A percentile compares a stretch with the other conserved stretches of the same genome.
These are phyloP conservation scores for Barbarea vulgaris DNA, from an alignment of 345 rosid species.

Conservation along the genomic window DNA sequence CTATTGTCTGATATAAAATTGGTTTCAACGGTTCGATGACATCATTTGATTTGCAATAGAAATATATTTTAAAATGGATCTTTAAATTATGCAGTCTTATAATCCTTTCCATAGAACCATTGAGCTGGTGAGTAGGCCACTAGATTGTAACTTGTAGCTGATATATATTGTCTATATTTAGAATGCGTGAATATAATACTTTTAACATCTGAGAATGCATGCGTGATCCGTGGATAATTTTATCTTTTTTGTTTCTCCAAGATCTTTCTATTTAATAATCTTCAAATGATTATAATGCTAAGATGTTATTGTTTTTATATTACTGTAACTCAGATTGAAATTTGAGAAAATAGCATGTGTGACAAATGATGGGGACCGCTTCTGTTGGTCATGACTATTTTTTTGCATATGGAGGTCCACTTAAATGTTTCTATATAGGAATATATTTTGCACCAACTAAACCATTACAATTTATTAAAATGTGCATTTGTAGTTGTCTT, in stretches of 20 bases:
- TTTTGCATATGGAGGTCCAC: not conserved
- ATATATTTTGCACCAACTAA: not conserved
- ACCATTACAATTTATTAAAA: not conserved
- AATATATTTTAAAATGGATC: not conserved
- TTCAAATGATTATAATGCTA: conserved; percentile 2
- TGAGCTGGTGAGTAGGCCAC: conserved; percentile 8
- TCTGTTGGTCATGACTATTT: not conserved
- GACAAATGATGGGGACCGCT: conserved; percentile 5
- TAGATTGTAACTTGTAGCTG: not conserved
- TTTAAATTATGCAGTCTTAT: not conserved
- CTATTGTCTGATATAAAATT: not conserved
- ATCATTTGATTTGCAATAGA: not conserved
- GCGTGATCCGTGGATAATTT: not conserved
- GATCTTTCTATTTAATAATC: not conserved
- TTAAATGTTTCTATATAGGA: not conserved
- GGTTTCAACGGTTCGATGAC: not conserved
- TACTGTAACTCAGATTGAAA: not conserved
- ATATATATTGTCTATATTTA: not conserved
- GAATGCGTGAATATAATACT: not conserved
- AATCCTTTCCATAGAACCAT: not conserved
- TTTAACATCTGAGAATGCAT: not conserved
- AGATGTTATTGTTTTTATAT: not conserved
- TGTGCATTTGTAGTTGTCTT: not conserved
- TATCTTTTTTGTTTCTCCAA: not conserved
- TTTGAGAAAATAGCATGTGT: not conserved